phyloP scores from a whole-genome alignment of 495 filamentous ascomycete species.

The Penicillium egyptiacum region DNA sequence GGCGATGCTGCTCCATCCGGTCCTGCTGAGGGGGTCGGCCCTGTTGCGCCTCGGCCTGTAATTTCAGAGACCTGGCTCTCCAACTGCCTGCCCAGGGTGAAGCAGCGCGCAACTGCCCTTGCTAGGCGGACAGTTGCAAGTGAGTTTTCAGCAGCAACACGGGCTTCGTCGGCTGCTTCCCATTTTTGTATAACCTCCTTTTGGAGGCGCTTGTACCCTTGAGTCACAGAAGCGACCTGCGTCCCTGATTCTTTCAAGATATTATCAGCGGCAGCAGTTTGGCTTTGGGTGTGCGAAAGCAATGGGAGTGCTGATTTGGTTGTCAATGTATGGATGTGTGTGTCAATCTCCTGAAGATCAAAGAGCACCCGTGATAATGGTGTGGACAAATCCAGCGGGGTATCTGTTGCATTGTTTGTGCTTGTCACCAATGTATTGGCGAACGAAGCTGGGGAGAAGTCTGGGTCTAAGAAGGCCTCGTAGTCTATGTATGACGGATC shows the following conservation, averaged over 20 bases:
- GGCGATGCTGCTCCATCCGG: slow-evolving; percentile 24
- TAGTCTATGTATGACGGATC: slow-evolving; percentile 93
- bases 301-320: slow-evolving; percentile 81
- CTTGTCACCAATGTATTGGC: slow-evolving; percentile 83
- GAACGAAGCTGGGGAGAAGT: slow-evolving; percentile 76
- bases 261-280: slow-evolving; percentile 63
- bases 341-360: slow-evolving; percentile 95
- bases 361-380: slow-evolving; percentile 93
- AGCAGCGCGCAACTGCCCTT: slow-evolving; percentile 69
- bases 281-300: slow-evolving; percentile 72
- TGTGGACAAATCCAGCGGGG: slow-evolving; percentile 87
- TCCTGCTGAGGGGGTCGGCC: slow-evolving; percentile 12
- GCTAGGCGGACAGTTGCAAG: slow-evolving; percentile 77
- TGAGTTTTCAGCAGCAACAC: slow-evolving; percentile 67
- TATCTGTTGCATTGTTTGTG: slow-evolving; percentile 91
- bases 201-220: slow-evolving; percentile 79
- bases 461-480: slow-evolving; percentile 81
- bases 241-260: slow-evolving; percentile 71
- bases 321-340: slow-evolving; percentile 86
- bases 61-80: slow-evolving; percentile 74
- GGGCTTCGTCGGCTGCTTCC: slow-evolving; percentile 76
- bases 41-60: slow-evolving; percentile 43
- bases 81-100: slow-evolving; percentile 81
- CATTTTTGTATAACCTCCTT: slow-evolving; percentile 80
- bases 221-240: slow-evolving; percentile 75